Evolutionary conservation across 306 rosid species (phyloP), one percentile per base, ranked within the genome.

Genomic region (Ziziphus jujuba): DNA sequence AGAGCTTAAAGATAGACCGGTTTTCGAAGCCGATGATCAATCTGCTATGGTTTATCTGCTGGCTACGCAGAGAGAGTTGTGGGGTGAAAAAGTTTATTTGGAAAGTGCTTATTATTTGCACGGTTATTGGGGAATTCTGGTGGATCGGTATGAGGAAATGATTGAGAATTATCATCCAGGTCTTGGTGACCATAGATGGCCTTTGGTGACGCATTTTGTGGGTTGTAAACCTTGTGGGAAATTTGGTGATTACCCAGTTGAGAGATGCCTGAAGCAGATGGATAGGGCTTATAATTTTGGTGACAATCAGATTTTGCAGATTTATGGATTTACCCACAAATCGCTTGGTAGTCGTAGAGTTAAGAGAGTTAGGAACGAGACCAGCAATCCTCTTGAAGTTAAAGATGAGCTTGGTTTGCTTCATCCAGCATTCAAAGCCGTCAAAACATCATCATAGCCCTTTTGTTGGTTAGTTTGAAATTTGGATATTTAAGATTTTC

Each of bases 151-250:
- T 16, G 97, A 91, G 80, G 97, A 91, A 52, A 75, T 83, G 86
- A 77, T 89, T 2, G 89, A 87, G 70, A 91, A 87, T 52, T 74
- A 89, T 49, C 91, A 81, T 22, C 97, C 97, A 2, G 97, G 97
- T 4, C 44, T 91, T 0, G 97, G 97, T 1, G 97, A 91, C 16
- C 91, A 91, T 62, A 65, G 97, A 43, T 91, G 97, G 97, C 97
- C 97, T 0, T 77, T 91, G 63, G 97, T 91, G 71, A 91, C 97
- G 21, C 97, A 91, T 63, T 91, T 91, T 40, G 97, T 91, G 53
- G 97, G 97, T 25, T 91, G 97, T 67, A 91, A 91, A 72, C 97
- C 97, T 16, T 91, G 97, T 59, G 97, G 91, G 66, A 91, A 89
- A 62, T 87, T 89, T 21, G 97, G 97, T 25, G 97, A 91, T 73